Evolutionary conservation across 257 asterid species (phyloP), one percentile per base, ranked within the genome.

Genomic region (Ocimum tenuiflorum): DNA sequence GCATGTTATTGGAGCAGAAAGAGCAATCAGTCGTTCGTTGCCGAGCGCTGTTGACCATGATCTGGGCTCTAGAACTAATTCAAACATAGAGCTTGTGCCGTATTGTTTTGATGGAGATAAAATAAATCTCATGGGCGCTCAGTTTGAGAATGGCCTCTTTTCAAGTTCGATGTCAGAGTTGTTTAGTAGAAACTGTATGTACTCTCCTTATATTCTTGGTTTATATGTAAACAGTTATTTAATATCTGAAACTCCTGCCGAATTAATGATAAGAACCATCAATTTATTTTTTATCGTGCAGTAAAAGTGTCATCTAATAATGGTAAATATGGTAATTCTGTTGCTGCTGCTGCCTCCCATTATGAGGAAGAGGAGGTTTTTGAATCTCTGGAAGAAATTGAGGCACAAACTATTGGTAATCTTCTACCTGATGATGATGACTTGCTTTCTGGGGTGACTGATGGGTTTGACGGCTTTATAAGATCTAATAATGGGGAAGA

Each of bases 381-480:
- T 76, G 95, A 81, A 78, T 90, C 97, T 11, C 84, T 90, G 71
- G 81, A 85, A 82, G 97, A 94, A 82, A 84, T 94, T 51, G 97
- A 94, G 85, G 99, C 97, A 67, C 92, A 85, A 20, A 82, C 99
- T 56, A 88, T 94, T 67, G 96, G 99, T 46, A 86, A 90, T 84
- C 99, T 94, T 75, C 94, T 94, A 55, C 99, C 99, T 70, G 97
- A 90, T 78, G 96, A 92, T 29, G 99, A 92, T 14, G 99, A 92
- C 79, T 77, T 92, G 74, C 84, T 92, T 56, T 85, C 97, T 74
- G 97, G 99, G 53, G 92, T 92, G 72, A 86, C 88, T 57, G 95
- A 87, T 73, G 98, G 97, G 66, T 80, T 88, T 60, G 86, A 81
- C 68, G 72, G 78, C 77, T 56, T 69, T 69, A 51, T 71, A 51